Conservation (phyloP, 805 yeast species). For the Lipomyces chichibuensis region DNA sequence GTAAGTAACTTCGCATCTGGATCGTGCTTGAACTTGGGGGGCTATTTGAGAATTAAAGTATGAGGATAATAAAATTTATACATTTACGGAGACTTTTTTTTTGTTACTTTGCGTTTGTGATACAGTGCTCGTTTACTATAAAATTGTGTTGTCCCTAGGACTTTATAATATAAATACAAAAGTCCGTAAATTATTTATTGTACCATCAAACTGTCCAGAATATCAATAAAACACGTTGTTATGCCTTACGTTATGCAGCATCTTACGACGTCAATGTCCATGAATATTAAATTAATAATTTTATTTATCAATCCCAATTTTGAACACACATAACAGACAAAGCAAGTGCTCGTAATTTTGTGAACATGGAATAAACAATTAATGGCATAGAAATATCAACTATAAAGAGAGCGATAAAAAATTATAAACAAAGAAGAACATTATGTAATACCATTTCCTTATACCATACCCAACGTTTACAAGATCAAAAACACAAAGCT, state of each 20-base stretch:
- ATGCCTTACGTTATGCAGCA: no score
- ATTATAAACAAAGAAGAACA: neutral
- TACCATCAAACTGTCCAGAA: no score
- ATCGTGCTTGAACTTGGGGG: no score
- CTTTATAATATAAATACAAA: neutral
- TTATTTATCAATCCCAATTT: neutral
- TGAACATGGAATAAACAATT: neutral
- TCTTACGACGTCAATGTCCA: neutral
- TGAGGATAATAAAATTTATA: neutral
- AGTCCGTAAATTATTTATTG: no score
- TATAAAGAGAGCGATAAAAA: neutral
- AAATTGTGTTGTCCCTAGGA: neutral
- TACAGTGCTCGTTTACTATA: neutral
- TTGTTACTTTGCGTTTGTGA: neutral
- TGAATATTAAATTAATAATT: neutral
- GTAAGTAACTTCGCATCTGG: conserved; percentile 1
- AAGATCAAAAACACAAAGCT: neutral
- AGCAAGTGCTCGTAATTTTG: neutral
- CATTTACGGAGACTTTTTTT: neutral
- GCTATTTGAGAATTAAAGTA: neutral
- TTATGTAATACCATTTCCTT: neutral
- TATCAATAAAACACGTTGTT: no score
- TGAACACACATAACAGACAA: neutral
- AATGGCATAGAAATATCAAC: neutral
- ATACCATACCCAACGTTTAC: neutral